Conservation (phyloP, 805 yeast species). For the Nakazawaea laoshanensis region DNA sequence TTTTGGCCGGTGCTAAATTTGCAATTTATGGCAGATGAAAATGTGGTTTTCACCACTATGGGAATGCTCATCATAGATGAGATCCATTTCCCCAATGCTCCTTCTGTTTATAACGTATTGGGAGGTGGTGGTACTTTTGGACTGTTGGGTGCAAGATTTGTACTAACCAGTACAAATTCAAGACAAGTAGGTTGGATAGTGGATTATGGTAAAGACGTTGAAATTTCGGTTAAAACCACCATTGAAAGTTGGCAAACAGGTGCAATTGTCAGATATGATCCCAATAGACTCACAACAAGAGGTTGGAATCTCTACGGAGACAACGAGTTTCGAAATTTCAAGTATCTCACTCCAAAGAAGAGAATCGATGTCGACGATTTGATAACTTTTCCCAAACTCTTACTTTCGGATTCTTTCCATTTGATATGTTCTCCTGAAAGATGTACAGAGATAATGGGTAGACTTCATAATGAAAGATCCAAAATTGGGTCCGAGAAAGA, state of each 20-base stretch:
- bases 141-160: constrained; percentile 61
- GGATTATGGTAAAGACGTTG: constrained; percentile 78
- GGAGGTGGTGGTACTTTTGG: constrained; percentile 94
- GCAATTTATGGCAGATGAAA: not conserved
- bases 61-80: constrained; percentile 93
- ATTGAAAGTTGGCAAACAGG: constrained; percentile 59
- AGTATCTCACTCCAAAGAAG: constrained; percentile 52
- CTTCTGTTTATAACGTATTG: constrained; percentile 39
- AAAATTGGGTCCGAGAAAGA: not conserved
- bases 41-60: constrained; percentile 46
- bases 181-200: constrained; percentile 54
- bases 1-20: not conserved
- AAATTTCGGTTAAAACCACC: constrained; percentile 31
- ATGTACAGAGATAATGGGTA: constrained; percentile 33
- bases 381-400: constrained; percentile 24
- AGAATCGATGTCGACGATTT: constrained; percentile 54
- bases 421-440: constrained; percentile 67
- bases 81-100: constrained; percentile 44
- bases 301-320: constrained; percentile 74
- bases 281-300: constrained; percentile 56
- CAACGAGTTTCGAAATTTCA: constrained; percentile 52
- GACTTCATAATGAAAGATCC: constrained; percentile 6
- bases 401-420: constrained; percentile 46
- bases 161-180: constrained; percentile 28
- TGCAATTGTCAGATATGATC: constrained; percentile 42